phyloP scores from a whole-genome alignment of 345 rosid genomes.

The Eucalyptus pauciflora region DNA sequence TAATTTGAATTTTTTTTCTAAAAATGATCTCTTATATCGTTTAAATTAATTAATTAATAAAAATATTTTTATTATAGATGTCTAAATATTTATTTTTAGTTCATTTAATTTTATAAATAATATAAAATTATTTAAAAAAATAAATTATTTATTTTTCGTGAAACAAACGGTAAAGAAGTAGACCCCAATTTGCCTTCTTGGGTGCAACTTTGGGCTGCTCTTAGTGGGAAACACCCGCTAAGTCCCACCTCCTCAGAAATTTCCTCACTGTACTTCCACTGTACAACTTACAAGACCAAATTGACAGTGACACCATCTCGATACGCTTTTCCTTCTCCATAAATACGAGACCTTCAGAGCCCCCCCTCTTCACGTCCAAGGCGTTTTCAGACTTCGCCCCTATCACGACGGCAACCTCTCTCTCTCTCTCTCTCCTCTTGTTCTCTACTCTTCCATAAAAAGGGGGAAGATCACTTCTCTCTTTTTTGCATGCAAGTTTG shows the following conservation, averaged over 20 bases:
- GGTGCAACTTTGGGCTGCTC: not conserved
- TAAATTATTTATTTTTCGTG: too few relatives aligned
- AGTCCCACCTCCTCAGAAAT: not conserved
- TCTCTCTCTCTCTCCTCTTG: not conserved
- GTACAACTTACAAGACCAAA: not conserved
- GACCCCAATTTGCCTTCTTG: not conserved
- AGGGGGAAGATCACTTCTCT: not conserved
- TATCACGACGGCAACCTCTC: not conserved
- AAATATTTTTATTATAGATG: too few relatives aligned
- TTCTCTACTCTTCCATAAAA: not conserved
- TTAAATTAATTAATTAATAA: too few relatives aligned
- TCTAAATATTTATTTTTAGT: too few relatives aligned
- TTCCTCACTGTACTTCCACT: not conserved
- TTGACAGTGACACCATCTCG: not conserved
- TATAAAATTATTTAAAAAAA: too few relatives aligned
- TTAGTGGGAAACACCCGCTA: not conserved
- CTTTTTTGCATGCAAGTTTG: not conserved
- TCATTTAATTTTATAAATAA: too few relatives aligned
- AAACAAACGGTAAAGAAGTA: accelerated
- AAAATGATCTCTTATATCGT: accelerated
- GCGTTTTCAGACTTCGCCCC: not conserved
- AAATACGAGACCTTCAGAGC: not conserved
- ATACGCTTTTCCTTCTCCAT: not conserved
- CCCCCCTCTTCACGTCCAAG: not conserved
- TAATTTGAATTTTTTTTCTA: too few relatives aligned